phyloP scores from a whole-genome alignment of 768 basidiomycete species.

The Ramaria rubella region DNA sequence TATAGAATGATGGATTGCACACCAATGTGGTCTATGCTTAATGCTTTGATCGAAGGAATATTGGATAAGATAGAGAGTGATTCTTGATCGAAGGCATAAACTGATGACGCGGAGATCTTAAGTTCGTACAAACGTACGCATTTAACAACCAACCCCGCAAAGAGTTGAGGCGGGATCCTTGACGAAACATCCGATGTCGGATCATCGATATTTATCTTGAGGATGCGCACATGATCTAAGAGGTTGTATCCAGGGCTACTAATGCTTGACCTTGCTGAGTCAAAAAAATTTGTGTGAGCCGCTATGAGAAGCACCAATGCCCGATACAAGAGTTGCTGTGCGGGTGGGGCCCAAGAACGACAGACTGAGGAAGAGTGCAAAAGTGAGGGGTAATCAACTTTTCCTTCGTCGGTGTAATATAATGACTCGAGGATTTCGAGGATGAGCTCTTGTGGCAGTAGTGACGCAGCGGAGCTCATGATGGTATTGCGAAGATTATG shows the following conservation, averaged over 20 bases:
- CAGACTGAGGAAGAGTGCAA: conserved; percentile 17
- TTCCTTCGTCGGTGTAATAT: conserved; percentile 15
- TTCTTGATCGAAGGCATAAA: conserved; percentile 26
- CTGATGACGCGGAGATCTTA: conserved; percentile 16
- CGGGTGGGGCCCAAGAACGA: conserved; percentile 14
- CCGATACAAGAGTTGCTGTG: conserved; percentile 22
- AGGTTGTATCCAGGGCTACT: background rate
- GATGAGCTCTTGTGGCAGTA: conserved; percentile 10
- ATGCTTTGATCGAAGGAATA: conserved; percentile 25
- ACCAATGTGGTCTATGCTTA: conserved; percentile 29
- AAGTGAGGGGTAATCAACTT: conserved; percentile 16
- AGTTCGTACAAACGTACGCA: conserved; percentile 33
- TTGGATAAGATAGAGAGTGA: conserved; percentile 22
- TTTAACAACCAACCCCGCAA: conserved; percentile 18
- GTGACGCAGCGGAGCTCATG: background rate
- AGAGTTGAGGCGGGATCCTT: background rate
- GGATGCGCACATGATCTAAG: background rate
- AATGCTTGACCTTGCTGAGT: background rate
- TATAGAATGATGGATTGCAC: conserved; percentile 40
- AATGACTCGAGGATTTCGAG: conserved; percentile 13
- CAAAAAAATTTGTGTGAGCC: no score
- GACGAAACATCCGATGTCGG: background rate
- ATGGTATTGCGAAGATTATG: no score
- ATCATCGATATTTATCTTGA: background rate
- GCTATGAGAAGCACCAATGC: background rate